phyloP scores from a whole-genome alignment of 129 eudicot species.

The Apium graveolens region DNA sequence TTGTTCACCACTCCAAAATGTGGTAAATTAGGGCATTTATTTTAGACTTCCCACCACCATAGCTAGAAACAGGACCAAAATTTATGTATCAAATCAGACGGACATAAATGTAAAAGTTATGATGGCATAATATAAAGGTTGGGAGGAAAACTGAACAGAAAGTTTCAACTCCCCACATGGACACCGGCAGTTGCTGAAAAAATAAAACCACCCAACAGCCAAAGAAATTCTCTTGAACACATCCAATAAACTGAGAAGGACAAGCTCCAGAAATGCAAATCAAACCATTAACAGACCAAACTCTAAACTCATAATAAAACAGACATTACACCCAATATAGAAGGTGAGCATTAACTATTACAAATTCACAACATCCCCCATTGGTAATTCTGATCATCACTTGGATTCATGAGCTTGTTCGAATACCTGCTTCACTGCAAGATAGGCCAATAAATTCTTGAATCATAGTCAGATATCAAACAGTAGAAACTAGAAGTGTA shows the following conservation, averaged over 20 bases:
- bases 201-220: slow-evolving; percentile 34
- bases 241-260: neutral
- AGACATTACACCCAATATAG: slow-evolving; percentile 1
- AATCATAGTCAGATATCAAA: neutral
- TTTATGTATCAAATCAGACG: neutral
- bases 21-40: neutral
- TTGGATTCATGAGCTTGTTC: slow-evolving; percentile 1
- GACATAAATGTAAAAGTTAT: neutral
- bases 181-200: slow-evolving; percentile 29
- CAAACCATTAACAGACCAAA: slow-evolving; percentile 12
- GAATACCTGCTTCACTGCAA: slow-evolving; percentile 30
- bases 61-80: neutral
- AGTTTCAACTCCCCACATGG: slow-evolving; percentile 12
- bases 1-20: neutral
- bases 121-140: neutral
- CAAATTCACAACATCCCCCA: neutral
- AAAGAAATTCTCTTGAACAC: slow-evolving; percentile 8
- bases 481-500: neutral
- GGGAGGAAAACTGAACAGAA: slow-evolving; percentile 4
- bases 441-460: neutral
- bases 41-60: neutral
- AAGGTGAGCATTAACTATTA: neutral
- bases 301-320: slow-evolving; percentile 1
- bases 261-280: slow-evolving; percentile 15
- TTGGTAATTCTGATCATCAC: slow-evolving; percentile 1